A percentile compares a stretch with the other conserved stretches of the same genome.
Conservation (phyloP, 164 flowering plant species). For the Vitis cinerea region DNA sequence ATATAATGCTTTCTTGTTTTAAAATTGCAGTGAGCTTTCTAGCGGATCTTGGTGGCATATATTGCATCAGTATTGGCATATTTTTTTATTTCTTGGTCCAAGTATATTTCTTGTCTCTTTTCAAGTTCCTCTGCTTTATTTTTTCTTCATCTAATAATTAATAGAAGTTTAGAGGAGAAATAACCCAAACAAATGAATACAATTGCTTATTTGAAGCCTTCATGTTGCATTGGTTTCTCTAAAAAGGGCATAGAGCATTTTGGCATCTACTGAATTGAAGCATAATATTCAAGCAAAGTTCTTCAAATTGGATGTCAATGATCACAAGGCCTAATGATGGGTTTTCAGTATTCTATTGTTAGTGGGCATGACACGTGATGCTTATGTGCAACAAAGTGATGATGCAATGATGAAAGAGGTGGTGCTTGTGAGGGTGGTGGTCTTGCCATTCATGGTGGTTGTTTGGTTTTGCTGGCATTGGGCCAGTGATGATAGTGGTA, state of each 20-base stretch:
- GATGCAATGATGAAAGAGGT: too few species aligned
- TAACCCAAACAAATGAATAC: background rate
- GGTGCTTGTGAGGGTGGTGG: too few species aligned
- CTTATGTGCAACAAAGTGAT: too few species aligned
- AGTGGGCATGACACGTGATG: too few species aligned
- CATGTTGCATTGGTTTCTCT: background rate
- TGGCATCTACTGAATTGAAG: too few species aligned
- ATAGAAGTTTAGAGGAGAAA: background rate
- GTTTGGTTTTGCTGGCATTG: too few species aligned
- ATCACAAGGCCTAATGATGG: too few species aligned
- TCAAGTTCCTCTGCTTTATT: background rate
- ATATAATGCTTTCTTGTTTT: slow-evolving; percentile 16
- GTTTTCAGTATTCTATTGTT: too few species aligned
- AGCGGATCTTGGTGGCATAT: slow-evolving; percentile 97
- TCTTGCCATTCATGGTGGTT: too few species aligned
- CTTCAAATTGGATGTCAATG: too few species aligned
- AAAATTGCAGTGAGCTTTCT: slow-evolving; percentile 85
- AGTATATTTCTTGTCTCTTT: slow-evolving; percentile 41
- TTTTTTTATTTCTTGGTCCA: slow-evolving; percentile 83
- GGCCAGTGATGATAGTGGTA: background rate
- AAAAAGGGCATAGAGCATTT: too few species aligned
- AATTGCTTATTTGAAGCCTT: background rate
- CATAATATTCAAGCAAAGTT: too few species aligned
- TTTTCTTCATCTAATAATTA: background rate
- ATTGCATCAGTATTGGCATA: slow-evolving; percentile 72